These are phyloP conservation scores for Parietichytrium sp. DNA, from an alignment of 108 stramenopile genomes.

Conservation along the genomic window DNA sequence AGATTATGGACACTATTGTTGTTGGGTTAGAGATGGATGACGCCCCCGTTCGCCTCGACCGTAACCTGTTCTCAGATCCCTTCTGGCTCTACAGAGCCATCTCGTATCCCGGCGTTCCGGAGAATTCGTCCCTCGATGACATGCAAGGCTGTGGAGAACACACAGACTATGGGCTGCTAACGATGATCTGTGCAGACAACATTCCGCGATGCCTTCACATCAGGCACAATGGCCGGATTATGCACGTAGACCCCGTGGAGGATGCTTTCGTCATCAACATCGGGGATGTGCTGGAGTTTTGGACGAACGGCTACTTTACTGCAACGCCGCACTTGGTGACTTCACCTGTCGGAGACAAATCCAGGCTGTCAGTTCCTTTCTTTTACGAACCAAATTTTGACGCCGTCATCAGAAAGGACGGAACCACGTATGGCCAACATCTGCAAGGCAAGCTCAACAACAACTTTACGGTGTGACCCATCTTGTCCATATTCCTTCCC, in stretches of 20 bases:
- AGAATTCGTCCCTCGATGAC: background rate
- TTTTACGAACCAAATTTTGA: conserved; percentile 20
- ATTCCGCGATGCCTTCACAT: conserved; percentile 18
- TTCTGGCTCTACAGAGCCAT: conserved; percentile 5
- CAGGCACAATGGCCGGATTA: background rate
- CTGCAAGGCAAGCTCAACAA: background rate
- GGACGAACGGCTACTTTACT: conserved; percentile 29
- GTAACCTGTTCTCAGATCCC: background rate
- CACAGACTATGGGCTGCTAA: background rate
- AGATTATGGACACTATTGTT: background rate
- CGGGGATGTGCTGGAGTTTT: conserved; percentile 22
- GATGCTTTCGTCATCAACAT: background rate
- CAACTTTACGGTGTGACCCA: conserved; percentile 29
- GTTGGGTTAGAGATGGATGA: background rate
- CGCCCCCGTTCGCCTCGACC: background rate
- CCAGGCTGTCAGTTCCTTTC: background rate
- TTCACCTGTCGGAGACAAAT: background rate
- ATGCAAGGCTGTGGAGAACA: conserved; percentile 17
- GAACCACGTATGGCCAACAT: background rate
- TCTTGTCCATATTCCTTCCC: too few species aligned
- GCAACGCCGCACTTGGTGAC: conserved; percentile 3
- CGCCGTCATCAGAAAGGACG: background rate
- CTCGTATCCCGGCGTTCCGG: background rate
- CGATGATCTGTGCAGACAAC: background rate
- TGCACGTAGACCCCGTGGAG: background rate